Evolutionary conservation across 176 grass and related monocot species (phyloP), one percentile per base, ranked within the genome.

Genomic region (barley (Hordeum vulgare)): DNA sequence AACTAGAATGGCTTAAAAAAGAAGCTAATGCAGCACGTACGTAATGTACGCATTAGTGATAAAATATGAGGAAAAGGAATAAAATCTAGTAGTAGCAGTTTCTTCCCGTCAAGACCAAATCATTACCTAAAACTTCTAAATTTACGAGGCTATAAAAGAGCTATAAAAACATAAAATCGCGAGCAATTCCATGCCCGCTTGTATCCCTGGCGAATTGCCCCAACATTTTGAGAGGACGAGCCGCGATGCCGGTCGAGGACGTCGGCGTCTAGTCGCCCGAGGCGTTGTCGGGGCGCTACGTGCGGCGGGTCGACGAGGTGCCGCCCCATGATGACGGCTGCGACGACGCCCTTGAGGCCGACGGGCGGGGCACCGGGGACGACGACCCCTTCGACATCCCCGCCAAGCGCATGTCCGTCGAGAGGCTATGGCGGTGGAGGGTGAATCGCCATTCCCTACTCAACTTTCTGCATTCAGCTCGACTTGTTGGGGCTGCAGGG

Each of bases 361-460:
- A 74, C 4, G 84, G 68, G 28, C 26, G 23, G 28, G 58, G 45
- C 1, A 21, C 74, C 4, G 88, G 29, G 17, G 66, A 37, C 49
- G 7, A 20, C 29, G 71, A 87, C 71, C 56, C 87, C 11, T 92
- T 92, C 84, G 84, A 84, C 77, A 92, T 92, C 72, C 90, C 90
- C 17, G 35, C 80, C 80, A 92, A 92, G 71, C 58, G 85, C 42
- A 87, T 81, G 10, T 37, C 90, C 29, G 28, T 87, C 54, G 87
- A 92, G 80, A 80, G 90, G 57, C 90, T 92, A 0, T 66, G 80
- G 56, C 87, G 90, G 6, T 92, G 90, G 90, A 92, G 90, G 87
- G 90, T 92, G 58, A 89, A 84, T 84, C 20, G 20, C 83, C 67
- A 12, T 75, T 59, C 23, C 44, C 11, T 61, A 31, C 56, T 5